Evolutionary conservation across 169 alveolate genomes (phyloP).

Genomic region (Plasmodium gonderi): DNA sequence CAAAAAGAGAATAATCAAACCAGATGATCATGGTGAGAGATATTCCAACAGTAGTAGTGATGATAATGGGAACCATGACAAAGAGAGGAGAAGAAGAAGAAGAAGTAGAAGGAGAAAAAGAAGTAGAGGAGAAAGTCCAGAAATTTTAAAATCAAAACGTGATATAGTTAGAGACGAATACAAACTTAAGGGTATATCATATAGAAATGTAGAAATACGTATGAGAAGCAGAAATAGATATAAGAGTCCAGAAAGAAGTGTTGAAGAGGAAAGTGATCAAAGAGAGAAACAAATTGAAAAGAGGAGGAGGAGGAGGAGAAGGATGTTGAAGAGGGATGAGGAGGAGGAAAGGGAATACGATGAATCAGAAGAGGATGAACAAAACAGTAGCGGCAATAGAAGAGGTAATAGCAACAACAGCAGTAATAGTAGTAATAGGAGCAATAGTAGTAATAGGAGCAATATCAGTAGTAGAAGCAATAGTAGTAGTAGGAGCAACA

Average conservation of each 20-base stretch:
- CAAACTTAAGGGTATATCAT: constrained; percentile 4
- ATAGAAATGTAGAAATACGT: constrained; percentile 40
- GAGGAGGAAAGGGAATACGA: not conserved
- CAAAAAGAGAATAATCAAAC: not conserved
- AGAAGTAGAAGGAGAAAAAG: not conserved
- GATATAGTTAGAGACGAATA: not conserved
- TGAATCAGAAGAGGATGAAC: not conserved
- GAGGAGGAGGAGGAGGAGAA: not conserved
- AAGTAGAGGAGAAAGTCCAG: not conserved
- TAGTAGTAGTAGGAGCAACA: not conserved
- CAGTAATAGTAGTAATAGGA: not conserved
- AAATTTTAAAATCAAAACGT: not conserved
- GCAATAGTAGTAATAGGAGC: not conserved
- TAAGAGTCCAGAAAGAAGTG: constrained; percentile 10
- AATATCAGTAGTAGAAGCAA: not conserved
- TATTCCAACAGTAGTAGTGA: not conserved
- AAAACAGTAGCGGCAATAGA: not conserved
- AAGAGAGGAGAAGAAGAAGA: not conserved
- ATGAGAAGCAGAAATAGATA: constrained; percentile 14
- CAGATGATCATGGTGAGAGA: not conserved
- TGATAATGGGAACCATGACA: not conserved
- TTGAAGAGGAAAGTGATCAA: not conserved
- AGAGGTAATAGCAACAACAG: not conserved
- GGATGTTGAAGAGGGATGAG: not conserved
- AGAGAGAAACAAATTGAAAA: not conserved